Base-by-base conservation (phyloP, 495 filamentous ascomycete species). In the Penicillium psychrofluorescens region DNA sequence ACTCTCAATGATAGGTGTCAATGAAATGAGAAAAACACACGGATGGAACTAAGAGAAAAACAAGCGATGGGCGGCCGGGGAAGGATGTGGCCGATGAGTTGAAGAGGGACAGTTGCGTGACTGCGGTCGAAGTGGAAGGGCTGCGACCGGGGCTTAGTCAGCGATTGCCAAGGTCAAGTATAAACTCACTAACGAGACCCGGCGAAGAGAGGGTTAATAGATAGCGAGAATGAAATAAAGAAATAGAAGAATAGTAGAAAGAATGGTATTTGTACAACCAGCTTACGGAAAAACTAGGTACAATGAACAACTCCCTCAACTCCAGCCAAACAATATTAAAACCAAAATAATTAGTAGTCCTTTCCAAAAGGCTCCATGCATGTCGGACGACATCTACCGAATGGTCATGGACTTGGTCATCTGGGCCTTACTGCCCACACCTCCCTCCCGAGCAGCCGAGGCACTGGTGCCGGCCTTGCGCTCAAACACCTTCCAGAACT, bases 401-500 rank as follows among this genome's bases (percentile, higher is more conserved):
- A 97, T 97, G 40, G 92, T 97, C 88, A 95, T 95, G 64, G 89
- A 87, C 79, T 95, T 95, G 56, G 78, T 79, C 77, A 95, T 83
- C 50, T 85, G 81, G 8, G 77, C 81, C 53, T 83, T 85, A 45
- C 76, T 75, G 13, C 75, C 73, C 32, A 81, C 72, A 41, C 73
- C 62, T 30, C 75, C 75, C 45, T 77, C 76, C 8, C 76, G 70
- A 33, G 78, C 62, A 10, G 79, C 70, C 1, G 76, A 63, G 38
- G 74, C 75, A 43, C 64, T 71, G 35, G 72, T 73, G 28, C 89
- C 91, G 15, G 89, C 67, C 76, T 95, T 95, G 79, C 94, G 95
- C 77, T 98, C 92, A 54, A 98, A 98, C 50, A 97, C 70, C 81
- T 97, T 98, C 92, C 92, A 99, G 78, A 99, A 99, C 67, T 99